phyloP scores from a whole-genome alignment of 2,329 filamentous ascomycete species.

The Hypocrella siamensis region DNA sequence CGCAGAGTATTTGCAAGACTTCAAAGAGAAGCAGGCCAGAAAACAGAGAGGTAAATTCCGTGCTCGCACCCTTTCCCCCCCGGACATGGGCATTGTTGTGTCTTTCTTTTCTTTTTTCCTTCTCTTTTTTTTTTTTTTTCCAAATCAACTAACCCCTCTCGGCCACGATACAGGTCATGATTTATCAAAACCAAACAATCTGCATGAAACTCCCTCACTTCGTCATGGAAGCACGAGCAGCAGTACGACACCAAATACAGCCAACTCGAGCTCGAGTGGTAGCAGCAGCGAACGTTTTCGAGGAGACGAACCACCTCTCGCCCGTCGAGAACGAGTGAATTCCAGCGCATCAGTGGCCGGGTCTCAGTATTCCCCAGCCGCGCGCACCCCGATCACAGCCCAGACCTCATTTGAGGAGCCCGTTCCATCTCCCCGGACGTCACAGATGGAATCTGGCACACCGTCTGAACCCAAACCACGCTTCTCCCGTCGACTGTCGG shows the following conservation, averaged over 20 bases:
- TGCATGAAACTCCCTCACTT: slow-evolving; percentile 22
- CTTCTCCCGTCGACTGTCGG: slow-evolving; percentile 11
- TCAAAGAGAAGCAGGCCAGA: slow-evolving; percentile 55
- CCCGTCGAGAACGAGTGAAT: slow-evolving; percentile 29
- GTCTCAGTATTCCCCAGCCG: slow-evolving; percentile 25
- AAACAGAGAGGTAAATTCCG: slow-evolving; percentile 32
- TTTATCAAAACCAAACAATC: slow-evolving; percentile 29
- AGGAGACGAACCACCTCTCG: slow-evolving; percentile 31
- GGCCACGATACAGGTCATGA: slow-evolving; percentile 15
- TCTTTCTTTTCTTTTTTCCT: too few relatives aligned
- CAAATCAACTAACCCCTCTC: not conserved
- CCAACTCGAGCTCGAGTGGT: slow-evolving; percentile 25
- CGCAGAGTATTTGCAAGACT: slow-evolving; percentile 57
- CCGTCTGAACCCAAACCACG: slow-evolving; percentile 12
- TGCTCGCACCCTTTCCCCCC: too few relatives aligned
- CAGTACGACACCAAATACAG: slow-evolving; percentile 21
- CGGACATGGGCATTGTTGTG: too few relatives aligned
- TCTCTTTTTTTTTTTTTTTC: too few relatives aligned
- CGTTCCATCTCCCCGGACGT: slow-evolving; percentile 24
- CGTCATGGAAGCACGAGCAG: slow-evolving; percentile 24
- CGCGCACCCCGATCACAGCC: slow-evolving; percentile 18
- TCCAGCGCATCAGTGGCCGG: slow-evolving; percentile 31
- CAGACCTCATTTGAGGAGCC: slow-evolving; percentile 25
- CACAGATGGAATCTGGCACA: slow-evolving; percentile 19
- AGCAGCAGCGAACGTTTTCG: slow-evolving; percentile 30